phyloP scores from a whole-genome alignment of 2,329 filamentous ascomycete genomes.

The Claviceps cyperi region DNA sequence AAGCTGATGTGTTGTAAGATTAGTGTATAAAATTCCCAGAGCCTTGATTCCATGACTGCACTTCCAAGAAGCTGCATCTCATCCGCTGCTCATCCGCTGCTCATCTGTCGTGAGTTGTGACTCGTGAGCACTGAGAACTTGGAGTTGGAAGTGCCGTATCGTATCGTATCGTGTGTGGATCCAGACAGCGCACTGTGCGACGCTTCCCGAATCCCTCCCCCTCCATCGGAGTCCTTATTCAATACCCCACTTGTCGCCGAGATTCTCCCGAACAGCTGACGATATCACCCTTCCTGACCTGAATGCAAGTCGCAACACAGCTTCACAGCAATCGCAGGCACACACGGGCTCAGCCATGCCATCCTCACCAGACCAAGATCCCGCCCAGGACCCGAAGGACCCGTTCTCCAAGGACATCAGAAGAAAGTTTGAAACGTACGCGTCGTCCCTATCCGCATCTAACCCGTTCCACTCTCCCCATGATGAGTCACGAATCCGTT shows the following conservation, averaged over 20 bases:
- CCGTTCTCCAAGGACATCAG: conserved; percentile 47
- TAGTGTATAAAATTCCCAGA: not conserved
- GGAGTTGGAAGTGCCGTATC: too few species aligned
- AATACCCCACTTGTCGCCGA: conserved; percentile 7
- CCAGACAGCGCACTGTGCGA: not conserved
- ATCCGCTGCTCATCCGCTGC: not conserved
- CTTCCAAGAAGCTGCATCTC: not conserved
- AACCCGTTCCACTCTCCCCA: not conserved
- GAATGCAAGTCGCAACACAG: not conserved
- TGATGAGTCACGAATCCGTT: too few species aligned
- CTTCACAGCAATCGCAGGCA: not conserved
- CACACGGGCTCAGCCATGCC: not conserved
- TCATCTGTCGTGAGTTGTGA: not conserved
- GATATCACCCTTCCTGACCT: not conserved
- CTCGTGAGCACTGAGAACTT: too few species aligned
- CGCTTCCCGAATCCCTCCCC: too few species aligned
- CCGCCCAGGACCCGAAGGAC: conserved; percentile 22
- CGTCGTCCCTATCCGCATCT: conserved; percentile 2
- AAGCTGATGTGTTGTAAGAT: not conserved
- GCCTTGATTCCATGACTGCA: not conserved
- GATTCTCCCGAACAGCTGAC: conserved; percentile 8
- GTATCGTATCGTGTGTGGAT: not conserved
- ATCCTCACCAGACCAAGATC: conserved; percentile 1
- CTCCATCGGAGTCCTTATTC: too few species aligned
- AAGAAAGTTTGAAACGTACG: conserved; percentile 50